A percentile compares a stretch with the other conserved stretches of the same genome.
phyloP scores from a whole-genome alignment of 805 yeast genomes.

The Candida multigemmis region DNA sequence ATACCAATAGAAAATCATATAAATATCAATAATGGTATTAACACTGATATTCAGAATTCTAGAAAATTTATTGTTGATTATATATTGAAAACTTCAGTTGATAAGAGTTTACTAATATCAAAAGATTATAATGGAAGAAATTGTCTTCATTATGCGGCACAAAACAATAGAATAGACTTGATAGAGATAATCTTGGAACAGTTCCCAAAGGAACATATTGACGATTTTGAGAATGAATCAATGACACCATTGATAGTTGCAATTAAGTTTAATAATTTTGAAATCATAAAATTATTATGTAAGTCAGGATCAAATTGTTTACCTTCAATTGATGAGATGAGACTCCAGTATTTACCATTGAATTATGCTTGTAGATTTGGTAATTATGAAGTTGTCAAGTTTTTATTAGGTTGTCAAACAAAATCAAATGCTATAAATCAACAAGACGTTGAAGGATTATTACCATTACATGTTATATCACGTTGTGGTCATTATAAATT shows the following conservation, averaged over 20 bases:
- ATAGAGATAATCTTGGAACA: constrained; percentile 31
- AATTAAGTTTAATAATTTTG: constrained; percentile 57
- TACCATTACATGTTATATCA: constrained; percentile 83
- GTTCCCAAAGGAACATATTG: constrained; percentile 29
- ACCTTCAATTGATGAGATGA: constrained; percentile 38
- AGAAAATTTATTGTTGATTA: constrained; percentile 26
- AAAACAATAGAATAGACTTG: constrained; percentile 38
- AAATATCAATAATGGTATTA: constrained; percentile 34
- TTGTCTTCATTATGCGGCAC: constrained; percentile 82
- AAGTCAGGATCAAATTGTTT: constrained; percentile 25
- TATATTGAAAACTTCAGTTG: constrained; percentile 10
- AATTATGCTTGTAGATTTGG: constrained; percentile 88
- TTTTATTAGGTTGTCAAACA: constrained; percentile 39
- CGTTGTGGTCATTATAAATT: constrained; percentile 69
- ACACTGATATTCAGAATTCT: constrained; percentile 29
- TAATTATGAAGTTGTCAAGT: constrained; percentile 57
- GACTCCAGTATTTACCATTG: constrained; percentile 64
- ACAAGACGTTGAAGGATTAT: constrained; percentile 81
- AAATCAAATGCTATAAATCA: constrained; percentile 24
- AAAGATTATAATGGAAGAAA: constrained; percentile 68
- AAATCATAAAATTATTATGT: constrained; percentile 21
- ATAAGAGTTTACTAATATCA: constrained; percentile 14
- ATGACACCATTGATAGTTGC: constrained; percentile 79
- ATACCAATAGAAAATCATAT: constrained; percentile 30
- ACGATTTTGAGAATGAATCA: constrained; percentile 59